phyloP scores from a whole-genome alignment of 148 eudicot species.

The Arbutus unedo region DNA sequence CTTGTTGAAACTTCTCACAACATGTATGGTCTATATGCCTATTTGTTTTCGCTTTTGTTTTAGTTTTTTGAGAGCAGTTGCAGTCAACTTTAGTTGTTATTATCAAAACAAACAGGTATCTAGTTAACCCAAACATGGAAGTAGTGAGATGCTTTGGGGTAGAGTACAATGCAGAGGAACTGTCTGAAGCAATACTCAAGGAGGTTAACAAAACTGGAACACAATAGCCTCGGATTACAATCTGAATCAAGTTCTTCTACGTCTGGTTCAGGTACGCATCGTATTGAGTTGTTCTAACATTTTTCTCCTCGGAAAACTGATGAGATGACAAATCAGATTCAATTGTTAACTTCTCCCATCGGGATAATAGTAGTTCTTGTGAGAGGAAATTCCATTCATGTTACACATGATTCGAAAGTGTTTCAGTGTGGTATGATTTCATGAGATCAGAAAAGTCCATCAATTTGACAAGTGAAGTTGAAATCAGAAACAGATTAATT shows the following conservation, averaged over 20 bases:
- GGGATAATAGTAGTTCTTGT: background rate
- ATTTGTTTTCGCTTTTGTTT: background rate
- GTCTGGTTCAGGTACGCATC: background rate
- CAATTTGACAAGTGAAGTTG: background rate
- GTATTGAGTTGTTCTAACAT: background rate
- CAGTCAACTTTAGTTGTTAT: background rate
- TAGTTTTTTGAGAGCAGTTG: background rate
- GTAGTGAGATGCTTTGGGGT: slow-evolving; percentile 62
- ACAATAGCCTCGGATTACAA: background rate
- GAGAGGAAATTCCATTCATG: background rate
- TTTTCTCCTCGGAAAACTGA: background rate
- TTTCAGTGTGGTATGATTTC: background rate
- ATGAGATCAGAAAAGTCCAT: background rate
- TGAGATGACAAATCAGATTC: background rate
- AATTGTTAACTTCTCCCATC: too few relatives aligned
- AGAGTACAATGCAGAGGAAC: slow-evolving; percentile 60
- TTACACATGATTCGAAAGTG: background rate
- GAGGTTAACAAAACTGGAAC: slow-evolving; percentile 38
- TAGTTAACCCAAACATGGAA: slow-evolving; percentile 76
- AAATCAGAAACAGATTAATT: background rate
- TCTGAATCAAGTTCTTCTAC: background rate
- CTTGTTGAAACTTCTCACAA: slow-evolving; percentile 83
- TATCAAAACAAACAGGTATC: slow-evolving; percentile 48
- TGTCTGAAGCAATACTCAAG: slow-evolving; percentile 60
- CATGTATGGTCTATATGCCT: slow-evolving; percentile 44